Evolutionary conservation across 1,284 basidiomycete species (phyloP), one percentile per base, ranked within the genome.

Genomic region (Paramarasmius palmivorus): DNA sequence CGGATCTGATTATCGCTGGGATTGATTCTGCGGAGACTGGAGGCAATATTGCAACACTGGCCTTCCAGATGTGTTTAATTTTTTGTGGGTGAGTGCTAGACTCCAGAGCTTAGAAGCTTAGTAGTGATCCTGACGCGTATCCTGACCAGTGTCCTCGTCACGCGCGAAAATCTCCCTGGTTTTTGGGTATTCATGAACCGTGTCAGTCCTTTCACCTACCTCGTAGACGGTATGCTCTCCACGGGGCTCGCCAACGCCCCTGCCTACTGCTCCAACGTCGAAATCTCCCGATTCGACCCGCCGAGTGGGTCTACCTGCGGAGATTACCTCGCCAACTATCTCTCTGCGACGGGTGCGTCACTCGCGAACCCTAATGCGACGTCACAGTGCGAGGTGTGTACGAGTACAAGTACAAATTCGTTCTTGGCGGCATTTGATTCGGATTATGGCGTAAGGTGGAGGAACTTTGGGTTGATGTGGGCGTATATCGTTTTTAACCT

Each of bases 401-500:
- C 75, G 34, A 73, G 63, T 52, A 52, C 68, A 7, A 74, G 74
- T 2, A 85, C 83, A 15, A 79, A 88, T 64, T 64, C 75, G 34
- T 87, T 82, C 74, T 71, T 90, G 54, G 68, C 20, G 19, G n/a
- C 6, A 5, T 15, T 44, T 15, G 25, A 22, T 26, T 46, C 37
- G 6, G 32, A 53, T 57, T 87, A 83, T 56, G 62, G 61, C 34
- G 64, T 84, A 55, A 74, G 78, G 50, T 88, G 84, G 84, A 72
- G 85, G 12, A 70, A 89, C 66, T 74, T 83, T 41, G 86, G 84
- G 2, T 67, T 91, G 47, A 68, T 91, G 56, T 77, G 77, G 63
- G 83, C 71, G 0, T 92, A 82, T 68, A 78, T 86, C 58, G 60
- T 72, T 15, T 81, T 90, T 69, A 90, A 91, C 59, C 77, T 79